Conservation (phyloP, 2,329 filamentous ascomycete species). For the Clonostachys sp. region DNA sequence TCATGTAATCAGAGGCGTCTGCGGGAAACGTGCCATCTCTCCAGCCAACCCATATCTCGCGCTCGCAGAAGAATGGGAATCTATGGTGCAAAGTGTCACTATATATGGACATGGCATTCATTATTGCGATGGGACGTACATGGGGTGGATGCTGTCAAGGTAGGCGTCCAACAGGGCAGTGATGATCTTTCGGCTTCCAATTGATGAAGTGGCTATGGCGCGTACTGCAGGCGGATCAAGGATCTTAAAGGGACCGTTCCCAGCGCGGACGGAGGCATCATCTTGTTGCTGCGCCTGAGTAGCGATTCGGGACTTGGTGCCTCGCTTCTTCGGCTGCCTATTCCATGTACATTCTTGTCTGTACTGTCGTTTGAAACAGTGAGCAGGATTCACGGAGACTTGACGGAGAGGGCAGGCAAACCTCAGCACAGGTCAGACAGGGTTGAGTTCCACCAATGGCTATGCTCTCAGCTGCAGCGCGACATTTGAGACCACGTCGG, state of each 20-base stretch:
- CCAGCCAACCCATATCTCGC: slow-evolving; percentile 29
- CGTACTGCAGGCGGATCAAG: not conserved
- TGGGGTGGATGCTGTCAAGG: slow-evolving; percentile 43
- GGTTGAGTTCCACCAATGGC: not conserved
- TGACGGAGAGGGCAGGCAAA: slow-evolving; percentile 15
- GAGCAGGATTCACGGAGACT: too few relatives aligned
- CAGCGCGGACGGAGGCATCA: not conserved
- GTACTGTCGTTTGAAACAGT: too few relatives aligned
- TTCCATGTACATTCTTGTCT: slow-evolving; percentile 34
- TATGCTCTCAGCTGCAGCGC: slow-evolving; percentile 23
- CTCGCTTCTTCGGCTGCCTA: slow-evolving; percentile 31
- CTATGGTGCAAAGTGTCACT: not conserved
- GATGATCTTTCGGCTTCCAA: slow-evolving; percentile 1
- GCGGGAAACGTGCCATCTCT: slow-evolving; percentile 29
- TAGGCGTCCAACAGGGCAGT: slow-evolving; percentile 35
- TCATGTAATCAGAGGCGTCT: slow-evolving; percentile 36
- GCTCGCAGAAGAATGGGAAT: slow-evolving; percentile 42
- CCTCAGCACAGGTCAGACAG: slow-evolving; percentile 45
- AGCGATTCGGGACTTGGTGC: not conserved
- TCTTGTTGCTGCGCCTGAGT: not conserved
- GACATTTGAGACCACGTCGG: slow-evolving; percentile 8
- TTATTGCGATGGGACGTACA: too few relatives aligned
- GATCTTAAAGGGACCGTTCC: not conserved
- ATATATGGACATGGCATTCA: not conserved
- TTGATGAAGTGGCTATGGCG: not conserved